These are phyloP conservation scores for Arctium lappa DNA, from an alignment of 129 eudicot species.

Conservation along the genomic window DNA sequence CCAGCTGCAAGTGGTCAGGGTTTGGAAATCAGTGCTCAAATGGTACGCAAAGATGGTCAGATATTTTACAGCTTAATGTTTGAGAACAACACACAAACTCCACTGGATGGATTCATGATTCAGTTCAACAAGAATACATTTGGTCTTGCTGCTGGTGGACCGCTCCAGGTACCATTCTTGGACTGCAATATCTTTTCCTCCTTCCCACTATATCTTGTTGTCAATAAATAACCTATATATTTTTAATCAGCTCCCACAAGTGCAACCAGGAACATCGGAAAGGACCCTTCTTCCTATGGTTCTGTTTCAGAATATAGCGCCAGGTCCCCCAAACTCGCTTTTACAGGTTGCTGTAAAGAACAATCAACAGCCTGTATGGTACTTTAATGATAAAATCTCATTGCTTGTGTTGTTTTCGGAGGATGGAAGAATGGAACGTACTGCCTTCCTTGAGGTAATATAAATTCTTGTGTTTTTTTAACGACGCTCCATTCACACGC, in stretches of 20 bases:
- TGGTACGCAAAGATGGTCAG: slow-evolving; percentile 80
- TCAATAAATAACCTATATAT: not conserved
- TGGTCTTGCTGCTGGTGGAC: slow-evolving; percentile 88
- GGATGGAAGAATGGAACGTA: slow-evolving; percentile 95
- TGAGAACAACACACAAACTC: slow-evolving; percentile 67
- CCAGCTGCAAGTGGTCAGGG: slow-evolving; percentile 37
- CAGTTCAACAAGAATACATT: slow-evolving; percentile 96
- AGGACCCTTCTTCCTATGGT: slow-evolving; percentile 85
- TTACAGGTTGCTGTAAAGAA: slow-evolving; percentile 88
- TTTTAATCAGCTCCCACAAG: slow-evolving; percentile 57
- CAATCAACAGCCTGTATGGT: slow-evolving; percentile 92
- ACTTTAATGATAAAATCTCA: slow-evolving; percentile 69
- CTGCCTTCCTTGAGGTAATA: slow-evolving; percentile 80
- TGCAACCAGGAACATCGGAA: slow-evolving; percentile 85
- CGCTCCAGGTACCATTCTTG: slow-evolving; percentile 59
- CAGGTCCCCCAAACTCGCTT: slow-evolving; percentile 76
- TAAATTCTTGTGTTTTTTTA: not conserved
- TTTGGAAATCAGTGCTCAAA: slow-evolving; percentile 52
- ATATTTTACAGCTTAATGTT: slow-evolving; percentile 79
- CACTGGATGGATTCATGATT: slow-evolving; percentile 90
- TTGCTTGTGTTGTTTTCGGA: slow-evolving; percentile 60
- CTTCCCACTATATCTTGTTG: not conserved
- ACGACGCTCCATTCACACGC: not conserved
- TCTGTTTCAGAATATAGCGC: slow-evolving; percentile 75
- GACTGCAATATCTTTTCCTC: not conserved